Conservation (phyloP, 2,329 filamentous ascomycete genomes). For the Herpotrichia juniperi region DNA sequence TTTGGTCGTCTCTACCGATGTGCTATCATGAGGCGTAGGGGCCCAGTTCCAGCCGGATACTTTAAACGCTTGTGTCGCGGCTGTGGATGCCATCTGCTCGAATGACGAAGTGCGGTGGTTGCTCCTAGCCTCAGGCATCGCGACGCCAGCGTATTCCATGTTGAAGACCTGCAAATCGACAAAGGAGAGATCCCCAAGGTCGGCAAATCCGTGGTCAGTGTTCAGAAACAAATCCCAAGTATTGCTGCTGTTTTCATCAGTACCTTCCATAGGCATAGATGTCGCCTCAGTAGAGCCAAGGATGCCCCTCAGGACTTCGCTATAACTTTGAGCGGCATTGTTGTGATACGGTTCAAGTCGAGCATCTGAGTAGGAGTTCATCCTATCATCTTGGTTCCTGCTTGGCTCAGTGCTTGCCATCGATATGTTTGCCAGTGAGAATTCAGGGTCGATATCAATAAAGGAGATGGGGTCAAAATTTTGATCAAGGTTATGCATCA, state of each 20-base stretch:
- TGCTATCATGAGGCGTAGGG: background rate
- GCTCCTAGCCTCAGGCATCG: background rate
- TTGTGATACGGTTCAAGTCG: no score
- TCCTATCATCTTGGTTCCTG: no score
- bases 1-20: no score
- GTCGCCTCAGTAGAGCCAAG: background rate
- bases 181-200: background rate
- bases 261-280: background rate
- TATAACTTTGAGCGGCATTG: no score
- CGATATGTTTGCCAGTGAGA: no score
- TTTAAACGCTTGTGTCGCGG: background rate
- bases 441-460: no score
- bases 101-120: background rate
- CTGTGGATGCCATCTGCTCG: constrained; percentile 1
- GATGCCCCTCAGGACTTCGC: background rate
- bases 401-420: no score
- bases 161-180: background rate
- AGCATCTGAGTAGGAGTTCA: no score
- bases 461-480: no score
- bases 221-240: background rate
- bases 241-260: background rate
- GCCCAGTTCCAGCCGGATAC: background rate
- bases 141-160: background rate
- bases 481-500: no score
- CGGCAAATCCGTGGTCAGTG: background rate